Base-by-base conservation (phyloP, 139 green algal genomes). In the Marvania coccoides region DNA sequence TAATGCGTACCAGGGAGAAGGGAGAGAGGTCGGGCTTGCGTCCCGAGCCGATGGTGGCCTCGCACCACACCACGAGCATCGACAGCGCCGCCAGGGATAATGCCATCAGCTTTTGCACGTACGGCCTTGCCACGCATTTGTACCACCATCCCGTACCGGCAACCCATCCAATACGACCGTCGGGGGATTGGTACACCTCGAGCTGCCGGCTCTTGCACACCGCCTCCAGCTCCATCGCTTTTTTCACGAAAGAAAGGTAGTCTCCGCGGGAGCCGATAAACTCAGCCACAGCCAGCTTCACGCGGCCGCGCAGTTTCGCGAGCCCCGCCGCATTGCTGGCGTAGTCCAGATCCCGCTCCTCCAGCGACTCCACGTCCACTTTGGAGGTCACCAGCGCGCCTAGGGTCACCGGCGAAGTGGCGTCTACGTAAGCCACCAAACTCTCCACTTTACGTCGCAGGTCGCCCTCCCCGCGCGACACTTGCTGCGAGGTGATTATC, bases 21-120 rank as follows among this genome's bases (percentile, higher is more conserved):
- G 93, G 85, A 1, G 85, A 94, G 9, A 97, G 70, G 76, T 97
- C 87, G 9, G 83, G 83, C 36, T 71, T 33, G 1, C 47, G n/a
- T 28, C 79, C 72, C 26, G 78, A 78, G 46, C 79, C 77, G 48
- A 97, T 95, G 47, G 90, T 96, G 31, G 81, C 82, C 74, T 97
- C 90, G 9, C 75, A 86, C 82, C 91, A 95, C 30, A 97, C 70
- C 23, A 96, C 76, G 40, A 82, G 61, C 23, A 80, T 42, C 19
- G 78, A 90, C 14, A 86, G 40, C 1, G 67, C 23, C 2, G 47
- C 85, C 40, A 91, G 69, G 26, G 70, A 2, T 19, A 88, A 26
- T 3, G 81, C 69, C 3, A 39, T 39, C 19, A 71, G 26, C 40
- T 71, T 68, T 40, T 70, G 65, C 38, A 80, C 71, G 60, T 67